Evolutionary conservation across 495 filamentous ascomycete genomes (phyloP).

Genomic region (Penicillium robsamsonii): DNA sequence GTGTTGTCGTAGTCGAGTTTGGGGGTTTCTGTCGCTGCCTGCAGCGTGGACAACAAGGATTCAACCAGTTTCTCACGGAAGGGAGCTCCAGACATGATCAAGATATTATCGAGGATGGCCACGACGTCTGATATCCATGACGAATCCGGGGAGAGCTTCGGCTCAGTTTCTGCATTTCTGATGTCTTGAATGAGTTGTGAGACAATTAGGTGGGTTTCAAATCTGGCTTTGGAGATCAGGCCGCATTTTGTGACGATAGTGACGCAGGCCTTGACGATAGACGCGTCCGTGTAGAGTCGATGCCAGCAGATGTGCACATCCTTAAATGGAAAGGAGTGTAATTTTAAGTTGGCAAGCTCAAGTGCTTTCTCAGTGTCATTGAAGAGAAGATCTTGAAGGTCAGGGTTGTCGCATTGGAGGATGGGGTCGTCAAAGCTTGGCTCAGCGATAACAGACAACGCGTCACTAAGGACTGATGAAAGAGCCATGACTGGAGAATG

Average conservation of each 20-base stretch:
- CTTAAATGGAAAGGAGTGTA: constrained; percentile 74
- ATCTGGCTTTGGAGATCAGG: constrained; percentile 3
- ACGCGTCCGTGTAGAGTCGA: constrained; percentile 74
- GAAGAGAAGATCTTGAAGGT: constrained; percentile 28
- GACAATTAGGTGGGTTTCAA: constrained; percentile 12
- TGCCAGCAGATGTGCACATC: constrained; percentile 75
- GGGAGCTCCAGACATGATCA: constrained; percentile 79
- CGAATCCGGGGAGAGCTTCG: constrained; percentile 16
- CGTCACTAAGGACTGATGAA: constrained; percentile 16
- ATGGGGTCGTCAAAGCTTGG: constrained; percentile 43
- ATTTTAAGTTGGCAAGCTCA: constrained; percentile 53
- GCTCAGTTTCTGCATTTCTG: background rate
- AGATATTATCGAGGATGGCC: constrained; percentile 67
- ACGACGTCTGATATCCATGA: constrained; percentile 51
- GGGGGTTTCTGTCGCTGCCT: constrained; percentile 22
- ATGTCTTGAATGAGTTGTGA: constrained; percentile 19
- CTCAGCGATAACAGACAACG: constrained; percentile 32
- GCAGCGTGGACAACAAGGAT: constrained; percentile 29
- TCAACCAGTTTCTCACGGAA: constrained; percentile 62
- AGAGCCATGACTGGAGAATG: constrained; percentile 19
- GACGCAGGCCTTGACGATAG: constrained; percentile 59
- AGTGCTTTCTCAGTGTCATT: constrained; percentile 38
- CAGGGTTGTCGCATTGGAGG: constrained; percentile 32
- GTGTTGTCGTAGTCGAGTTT: background rate
- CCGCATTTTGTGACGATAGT: constrained; percentile 31